Evolutionary conservation across 192 early-diverging fungal species (phyloP).

Genomic region (Coemansia sp.): DNA sequence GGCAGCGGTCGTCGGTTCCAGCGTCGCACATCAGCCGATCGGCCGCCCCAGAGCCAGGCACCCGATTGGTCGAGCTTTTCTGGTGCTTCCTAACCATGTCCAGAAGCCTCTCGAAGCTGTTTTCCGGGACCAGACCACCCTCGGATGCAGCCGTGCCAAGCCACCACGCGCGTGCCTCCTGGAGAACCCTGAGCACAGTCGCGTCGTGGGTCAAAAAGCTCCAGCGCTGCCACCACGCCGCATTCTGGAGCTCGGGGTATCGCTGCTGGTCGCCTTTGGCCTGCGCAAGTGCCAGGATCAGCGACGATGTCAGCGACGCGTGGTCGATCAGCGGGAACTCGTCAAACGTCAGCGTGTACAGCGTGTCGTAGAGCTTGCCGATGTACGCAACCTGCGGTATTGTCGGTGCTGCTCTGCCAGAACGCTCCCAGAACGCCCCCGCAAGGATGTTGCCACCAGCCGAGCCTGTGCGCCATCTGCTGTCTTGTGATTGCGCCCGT

Average conservation of each 20-base stretch:
- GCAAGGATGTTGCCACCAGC: conserved; percentile 45
- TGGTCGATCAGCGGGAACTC: conserved; percentile 65
- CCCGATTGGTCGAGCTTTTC: neutral
- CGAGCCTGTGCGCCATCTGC: conserved; percentile 45
- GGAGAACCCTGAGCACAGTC: conserved; percentile 41
- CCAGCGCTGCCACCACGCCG: conserved; percentile 53
- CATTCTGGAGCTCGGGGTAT: conserved; percentile 42
- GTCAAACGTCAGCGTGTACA: conserved; percentile 68
- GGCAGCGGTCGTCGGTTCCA: conserved; percentile 14
- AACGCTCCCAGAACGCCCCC: conserved; percentile 45
- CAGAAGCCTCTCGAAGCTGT: conserved; percentile 30
- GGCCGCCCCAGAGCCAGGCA: conserved; percentile 2
- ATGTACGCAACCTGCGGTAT: conserved; percentile 61
- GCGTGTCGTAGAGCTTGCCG: conserved; percentile 61
- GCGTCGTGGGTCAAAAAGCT: conserved; percentile 42
- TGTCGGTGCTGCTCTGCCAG: conserved; percentile 4
- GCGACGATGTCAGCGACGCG: conserved; percentile 42
- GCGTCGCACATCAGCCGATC: conserved; percentile 12
- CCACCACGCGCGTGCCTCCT: conserved; percentile 49
- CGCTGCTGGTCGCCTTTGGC: conserved; percentile 38
- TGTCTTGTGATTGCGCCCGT: conserved; percentile 17
- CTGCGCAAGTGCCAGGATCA: conserved; percentile 41
- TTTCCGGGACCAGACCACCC: conserved; percentile 14
- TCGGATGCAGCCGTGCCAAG: conserved; percentile 13
- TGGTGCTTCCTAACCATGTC: conserved; percentile 23